These are phyloP conservation scores for rapeseed (Brassica napus) DNA, from an alignment of 345 rosid genomes.

Conservation along the genomic window DNA sequence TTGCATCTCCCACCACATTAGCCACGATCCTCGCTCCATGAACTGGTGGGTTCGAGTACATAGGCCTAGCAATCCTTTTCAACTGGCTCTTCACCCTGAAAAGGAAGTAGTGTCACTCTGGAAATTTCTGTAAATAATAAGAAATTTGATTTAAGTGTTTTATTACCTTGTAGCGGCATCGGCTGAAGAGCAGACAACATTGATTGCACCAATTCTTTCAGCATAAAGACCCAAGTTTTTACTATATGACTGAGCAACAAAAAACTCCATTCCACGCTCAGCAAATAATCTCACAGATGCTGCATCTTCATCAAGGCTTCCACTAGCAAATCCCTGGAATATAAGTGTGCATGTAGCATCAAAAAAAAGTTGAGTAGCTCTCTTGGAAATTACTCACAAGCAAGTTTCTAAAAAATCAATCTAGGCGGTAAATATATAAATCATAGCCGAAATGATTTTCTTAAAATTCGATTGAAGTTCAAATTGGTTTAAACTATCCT, in stretches of 20 bases:
- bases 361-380: not conserved
- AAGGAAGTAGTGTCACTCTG: slow-evolving; percentile 44
- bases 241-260: slow-evolving; percentile 96
- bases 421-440: too few relatives aligned
- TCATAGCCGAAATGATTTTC: too few relatives aligned
- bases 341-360: slow-evolving; percentile 1
- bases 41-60: slow-evolving; percentile 97
- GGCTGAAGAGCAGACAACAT: slow-evolving; percentile 81
- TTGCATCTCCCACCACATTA: slow-evolving; percentile 74
- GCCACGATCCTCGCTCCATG: slow-evolving; percentile 97
- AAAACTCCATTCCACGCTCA: slow-evolving; percentile 77
- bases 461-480: too few relatives aligned
- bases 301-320: slow-evolving; percentile 95
- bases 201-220: slow-evolving; percentile 92
- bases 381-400: not conserved
- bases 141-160: not conserved
- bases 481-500: too few relatives aligned
- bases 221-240: slow-evolving; percentile 92
- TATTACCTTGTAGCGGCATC: slow-evolving; percentile 82
- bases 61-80: slow-evolving; percentile 94
- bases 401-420: too few relatives aligned
- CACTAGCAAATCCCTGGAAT: slow-evolving; percentile 93
- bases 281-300: slow-evolving; percentile 87
- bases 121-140: not conserved
- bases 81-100: slow-evolving; percentile 97